Conservation (phyloP, 306 rosid genomes). For the Ormosia semicastrata region DNA sequence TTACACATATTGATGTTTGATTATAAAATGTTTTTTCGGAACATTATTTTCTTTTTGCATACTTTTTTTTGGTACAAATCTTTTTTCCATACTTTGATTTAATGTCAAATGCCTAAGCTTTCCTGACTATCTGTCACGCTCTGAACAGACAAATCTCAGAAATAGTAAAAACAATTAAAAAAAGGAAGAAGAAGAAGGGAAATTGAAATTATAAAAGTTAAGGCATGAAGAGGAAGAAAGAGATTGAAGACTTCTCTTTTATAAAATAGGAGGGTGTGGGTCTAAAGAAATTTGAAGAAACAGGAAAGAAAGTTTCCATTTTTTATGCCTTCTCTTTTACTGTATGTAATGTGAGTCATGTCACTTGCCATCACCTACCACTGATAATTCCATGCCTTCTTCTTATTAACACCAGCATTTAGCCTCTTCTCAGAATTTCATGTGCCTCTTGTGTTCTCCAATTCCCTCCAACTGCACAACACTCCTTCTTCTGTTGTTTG, state of each 20-base stretch:
- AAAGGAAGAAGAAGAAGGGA: background rate
- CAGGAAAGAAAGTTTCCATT: constrained; percentile 62
- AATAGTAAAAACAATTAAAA: constrained; percentile 18
- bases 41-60: no score
- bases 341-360: constrained; percentile 40
- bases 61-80: no score
- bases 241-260: background rate
- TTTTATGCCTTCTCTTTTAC: constrained; percentile 65
- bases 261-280: background rate
- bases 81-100: background rate
- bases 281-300: constrained; percentile 64
- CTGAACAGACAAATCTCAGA: constrained; percentile 5
- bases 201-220: no score
- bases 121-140: constrained; percentile 38
- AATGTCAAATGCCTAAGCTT: constrained; percentile 18
- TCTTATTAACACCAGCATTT: constrained; percentile 54
- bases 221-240: background rate
- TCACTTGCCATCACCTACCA: constrained; percentile 63
- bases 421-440: constrained; percentile 37
- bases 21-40: no score
- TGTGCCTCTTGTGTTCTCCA: constrained; percentile 42
- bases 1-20: no score
- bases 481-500: constrained; percentile 2
- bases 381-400: constrained; percentile 66
- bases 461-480: constrained; percentile 34